These are phyloP conservation scores for Lasiodiplodia sp. DNA, from an alignment of 2,329 filamentous ascomycete genomes.

Conservation along the genomic window DNA sequence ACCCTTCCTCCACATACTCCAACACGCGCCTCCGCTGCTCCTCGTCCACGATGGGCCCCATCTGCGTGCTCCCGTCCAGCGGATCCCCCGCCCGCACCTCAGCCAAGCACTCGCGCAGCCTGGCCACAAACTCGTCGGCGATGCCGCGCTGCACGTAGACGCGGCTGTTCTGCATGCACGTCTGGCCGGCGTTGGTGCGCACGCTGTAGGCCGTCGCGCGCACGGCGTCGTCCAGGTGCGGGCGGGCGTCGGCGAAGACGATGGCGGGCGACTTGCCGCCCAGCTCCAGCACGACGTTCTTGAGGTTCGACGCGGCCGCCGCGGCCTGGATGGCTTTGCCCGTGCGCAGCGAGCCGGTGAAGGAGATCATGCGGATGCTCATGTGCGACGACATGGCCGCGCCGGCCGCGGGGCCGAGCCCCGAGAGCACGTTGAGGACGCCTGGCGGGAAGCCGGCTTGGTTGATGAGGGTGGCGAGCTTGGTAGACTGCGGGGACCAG, in stretches of 20 bases:
- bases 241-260: conserved; percentile 61
- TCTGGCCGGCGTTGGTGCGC: conserved; percentile 66
- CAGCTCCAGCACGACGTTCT: conserved; percentile 68
- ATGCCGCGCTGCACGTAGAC: conserved; percentile 64
- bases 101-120: conserved; percentile 34
- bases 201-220: conserved; percentile 70
- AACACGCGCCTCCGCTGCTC: conserved; percentile 37
- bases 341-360: conserved; percentile 77
- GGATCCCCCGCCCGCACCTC: conserved; percentile 36
- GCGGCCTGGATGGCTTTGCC: conserved; percentile 79
- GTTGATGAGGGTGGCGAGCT: conserved; percentile 71
- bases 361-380: conserved; percentile 77
- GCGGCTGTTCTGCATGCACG: conserved; percentile 66
- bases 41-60: conserved; percentile 33
- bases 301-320: conserved; percentile 66
- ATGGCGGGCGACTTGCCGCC: conserved; percentile 66
- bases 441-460: conserved; percentile 80
- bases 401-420: conserved; percentile 72
- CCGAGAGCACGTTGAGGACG: conserved; percentile 79
- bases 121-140: conserved; percentile 68
- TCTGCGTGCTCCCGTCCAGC: conserved; percentile 32
- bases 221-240: conserved; percentile 66
- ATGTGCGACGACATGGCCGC: conserved; percentile 72
- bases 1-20: conserved; percentile 45
- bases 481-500: conserved; percentile 42